Conservation (phyloP, 148 eudicot genomes). For the Hydrangea macrophylla region DNA sequence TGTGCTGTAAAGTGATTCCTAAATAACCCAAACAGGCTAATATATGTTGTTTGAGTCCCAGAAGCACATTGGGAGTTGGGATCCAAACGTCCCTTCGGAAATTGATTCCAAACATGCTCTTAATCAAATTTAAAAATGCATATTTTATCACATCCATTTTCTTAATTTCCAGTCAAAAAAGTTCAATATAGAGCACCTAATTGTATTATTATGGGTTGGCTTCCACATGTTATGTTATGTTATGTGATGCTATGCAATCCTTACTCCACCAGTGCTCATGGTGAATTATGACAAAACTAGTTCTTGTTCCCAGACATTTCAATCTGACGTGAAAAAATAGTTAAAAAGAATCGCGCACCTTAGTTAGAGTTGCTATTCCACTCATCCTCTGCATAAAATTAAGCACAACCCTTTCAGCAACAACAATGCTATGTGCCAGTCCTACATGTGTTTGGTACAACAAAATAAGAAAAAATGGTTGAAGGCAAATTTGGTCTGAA, state of each 20-base stretch:
- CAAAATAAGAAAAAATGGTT: neutral
- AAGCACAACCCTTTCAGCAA: constrained; percentile 88
- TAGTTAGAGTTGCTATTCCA: constrained; percentile 94
- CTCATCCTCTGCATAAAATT: constrained; percentile 99
- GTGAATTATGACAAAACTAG: neutral
- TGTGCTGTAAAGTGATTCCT: too few relatives aligned
- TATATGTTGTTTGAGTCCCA: too few relatives aligned
- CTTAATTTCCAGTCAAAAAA: neutral
- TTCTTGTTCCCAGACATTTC: neutral
- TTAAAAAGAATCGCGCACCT: constrained; percentile 37
- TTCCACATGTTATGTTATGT: neutral
- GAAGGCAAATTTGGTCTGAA: neutral
- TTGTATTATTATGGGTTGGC: neutral
- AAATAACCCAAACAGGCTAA: too few relatives aligned
- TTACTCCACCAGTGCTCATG: neutral
- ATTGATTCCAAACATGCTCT: too few relatives aligned
- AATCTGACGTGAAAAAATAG: neutral
- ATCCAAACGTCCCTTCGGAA: too few relatives aligned
- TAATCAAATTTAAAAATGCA: neutral
- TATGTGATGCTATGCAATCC: neutral
- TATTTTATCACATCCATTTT: neutral
- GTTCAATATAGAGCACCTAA: constrained; percentile 7
- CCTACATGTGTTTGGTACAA: constrained; percentile 40
- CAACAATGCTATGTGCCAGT: constrained; percentile 75
- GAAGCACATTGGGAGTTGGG: too few relatives aligned